A percentile compares a stretch with the other conserved stretches of the same genome.
phyloP scores from a whole-genome alignment of 768 basidiomycete genomes.

The Sporobolomyces roseus region DNA sequence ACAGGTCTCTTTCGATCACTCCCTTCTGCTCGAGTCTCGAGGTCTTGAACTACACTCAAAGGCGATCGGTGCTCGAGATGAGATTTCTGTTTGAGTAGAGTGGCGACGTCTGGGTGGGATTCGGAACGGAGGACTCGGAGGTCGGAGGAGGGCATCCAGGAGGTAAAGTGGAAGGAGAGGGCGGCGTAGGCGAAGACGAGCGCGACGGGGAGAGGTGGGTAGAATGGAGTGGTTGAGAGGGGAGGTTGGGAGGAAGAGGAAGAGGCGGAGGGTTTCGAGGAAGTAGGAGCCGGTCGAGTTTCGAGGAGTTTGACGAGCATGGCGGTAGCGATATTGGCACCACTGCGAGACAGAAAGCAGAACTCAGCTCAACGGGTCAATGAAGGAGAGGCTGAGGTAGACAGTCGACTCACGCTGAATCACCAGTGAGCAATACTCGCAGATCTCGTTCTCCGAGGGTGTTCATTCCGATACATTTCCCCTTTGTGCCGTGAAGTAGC shows the following conservation, averaged over 20 bases:
- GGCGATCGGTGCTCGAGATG: constrained; percentile 87
- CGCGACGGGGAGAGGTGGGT: constrained; percentile 68
- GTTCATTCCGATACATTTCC: constrained; percentile 78
- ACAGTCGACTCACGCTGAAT: constrained; percentile 78
- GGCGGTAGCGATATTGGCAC: constrained; percentile 78
- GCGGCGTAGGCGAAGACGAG: constrained; percentile 86
- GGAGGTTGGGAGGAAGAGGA: neutral
- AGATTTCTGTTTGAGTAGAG: constrained; percentile 71
- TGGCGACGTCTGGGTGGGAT: constrained; percentile 73
- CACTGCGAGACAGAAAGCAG: constrained; percentile 55
- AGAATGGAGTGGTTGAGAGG: no score
- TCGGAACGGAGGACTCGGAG: constrained; percentile 82
- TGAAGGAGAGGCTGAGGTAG: neutral
- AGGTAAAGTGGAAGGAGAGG: constrained; percentile 95
- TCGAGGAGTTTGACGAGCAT: constrained; percentile 83
- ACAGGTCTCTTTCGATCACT: constrained; percentile 19
- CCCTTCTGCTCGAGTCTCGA: constrained; percentile 11
- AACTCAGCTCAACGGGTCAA: neutral
- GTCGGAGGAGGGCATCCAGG: constrained; percentile 75
- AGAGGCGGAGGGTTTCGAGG: no score
- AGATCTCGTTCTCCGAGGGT: neutral
- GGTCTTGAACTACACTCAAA: constrained; percentile 80
- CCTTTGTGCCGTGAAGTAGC: constrained; percentile 72
- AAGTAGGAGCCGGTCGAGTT: no score
- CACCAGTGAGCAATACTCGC: constrained; percentile 70